Evolutionary conservation across 2,329 filamentous ascomycete species (phyloP).

Genomic region (Dactylellina leptospora): DNA sequence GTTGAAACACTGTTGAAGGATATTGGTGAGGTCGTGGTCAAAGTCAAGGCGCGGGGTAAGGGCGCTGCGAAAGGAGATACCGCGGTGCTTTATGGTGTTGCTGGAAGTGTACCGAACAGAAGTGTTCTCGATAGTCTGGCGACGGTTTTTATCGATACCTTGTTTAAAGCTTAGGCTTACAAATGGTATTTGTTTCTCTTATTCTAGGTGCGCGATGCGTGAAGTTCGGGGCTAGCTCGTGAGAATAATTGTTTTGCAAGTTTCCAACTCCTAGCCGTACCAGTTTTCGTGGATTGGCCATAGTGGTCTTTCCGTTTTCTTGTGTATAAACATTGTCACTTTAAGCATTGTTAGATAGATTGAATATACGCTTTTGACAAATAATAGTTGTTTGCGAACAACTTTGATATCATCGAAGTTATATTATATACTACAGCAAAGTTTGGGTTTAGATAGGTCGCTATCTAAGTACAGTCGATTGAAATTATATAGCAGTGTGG

Average conservation of each 20-base stretch:
- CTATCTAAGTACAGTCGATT: no score
- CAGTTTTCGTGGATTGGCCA: not conserved
- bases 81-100: slow-evolving; percentile 91
- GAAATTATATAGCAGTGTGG: no score
- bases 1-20: slow-evolving; percentile 82
- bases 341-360: not conserved
- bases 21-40: slow-evolving; percentile 69
- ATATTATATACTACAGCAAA: no score
- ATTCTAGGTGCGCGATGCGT: no score
- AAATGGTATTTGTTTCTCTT: not conserved
- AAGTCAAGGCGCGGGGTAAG: slow-evolving; percentile 73
- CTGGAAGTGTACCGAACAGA: slow-evolving; percentile 94
- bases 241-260: not conserved
- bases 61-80: slow-evolving; percentile 77
- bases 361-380: no score
- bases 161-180: slow-evolving; percentile 81
- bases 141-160: slow-evolving; percentile 86
- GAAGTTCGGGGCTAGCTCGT: not conserved
- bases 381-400: no score
- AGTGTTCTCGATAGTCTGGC: slow-evolving; percentile 90
- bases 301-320: not conserved
- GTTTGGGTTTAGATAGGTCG: no score
- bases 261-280: not conserved
- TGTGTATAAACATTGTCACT: not conserved
- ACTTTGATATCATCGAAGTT: no score